phyloP scores from a whole-genome alignment of 2,329 filamentous ascomycete species.

The Helminthosporium solani region DNA sequence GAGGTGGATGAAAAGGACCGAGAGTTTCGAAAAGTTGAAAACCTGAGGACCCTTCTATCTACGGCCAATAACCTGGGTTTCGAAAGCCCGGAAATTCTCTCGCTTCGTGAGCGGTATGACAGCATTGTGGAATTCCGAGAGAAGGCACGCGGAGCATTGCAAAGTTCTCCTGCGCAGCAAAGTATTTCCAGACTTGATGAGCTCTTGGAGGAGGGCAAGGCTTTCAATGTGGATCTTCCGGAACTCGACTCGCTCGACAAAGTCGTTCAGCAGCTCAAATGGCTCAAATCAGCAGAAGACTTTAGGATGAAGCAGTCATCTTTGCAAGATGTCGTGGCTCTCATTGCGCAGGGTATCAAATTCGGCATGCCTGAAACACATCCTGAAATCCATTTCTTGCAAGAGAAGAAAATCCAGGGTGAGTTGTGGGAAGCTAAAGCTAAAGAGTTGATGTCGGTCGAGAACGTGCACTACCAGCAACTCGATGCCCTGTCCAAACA shows the following conservation, averaged over 20 bases:
- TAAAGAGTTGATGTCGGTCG: constrained; percentile 87
- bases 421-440: constrained; percentile 91
- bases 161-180: constrained; percentile 50
- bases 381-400: constrained; percentile 73
- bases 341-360: constrained; percentile 75
- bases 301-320: constrained; percentile 65
- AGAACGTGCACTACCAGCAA: constrained; percentile 90
- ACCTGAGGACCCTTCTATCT: constrained; percentile 79
- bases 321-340: constrained; percentile 73
- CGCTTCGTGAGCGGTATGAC: constrained; percentile 80
- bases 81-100: constrained; percentile 85
- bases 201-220: constrained; percentile 82
- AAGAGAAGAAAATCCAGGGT: constrained; percentile 73
- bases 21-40: constrained; percentile 84
- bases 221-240: constrained; percentile 87
- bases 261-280: constrained; percentile 80
- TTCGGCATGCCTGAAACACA: constrained; percentile 79
- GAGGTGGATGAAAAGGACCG: constrained; percentile 82
- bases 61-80: constrained; percentile 88
- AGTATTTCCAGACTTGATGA: constrained; percentile 80
- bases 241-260: constrained; percentile 82
- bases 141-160: constrained; percentile 69
- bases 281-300: constrained; percentile 75
- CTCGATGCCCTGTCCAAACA: constrained; percentile 88
- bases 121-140: constrained; percentile 83